phyloP scores from a whole-genome alignment of 768 basidiomycete species.

The Cubamyces lactineus region DNA sequence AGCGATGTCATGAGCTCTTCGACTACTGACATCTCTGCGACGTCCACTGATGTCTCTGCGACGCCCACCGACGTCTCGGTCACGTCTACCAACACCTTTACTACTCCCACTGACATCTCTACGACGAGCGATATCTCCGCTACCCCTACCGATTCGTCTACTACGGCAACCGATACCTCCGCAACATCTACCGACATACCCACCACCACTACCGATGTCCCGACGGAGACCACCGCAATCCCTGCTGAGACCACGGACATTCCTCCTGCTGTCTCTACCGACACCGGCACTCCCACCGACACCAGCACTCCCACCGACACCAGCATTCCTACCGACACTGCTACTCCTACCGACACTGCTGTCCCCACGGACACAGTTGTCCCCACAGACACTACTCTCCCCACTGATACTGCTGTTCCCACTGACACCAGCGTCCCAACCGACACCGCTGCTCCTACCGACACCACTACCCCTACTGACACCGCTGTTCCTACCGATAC shows the following conservation, averaged over 20 bases:
- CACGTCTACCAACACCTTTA: neutral
- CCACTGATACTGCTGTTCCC: neutral
- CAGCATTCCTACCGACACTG: neutral
- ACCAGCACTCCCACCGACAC: neutral
- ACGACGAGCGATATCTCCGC: neutral
- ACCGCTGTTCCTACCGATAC: neutral
- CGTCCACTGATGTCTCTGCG: neutral
- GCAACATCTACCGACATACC: neutral
- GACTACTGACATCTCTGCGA: neutral
- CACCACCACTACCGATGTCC: neutral
- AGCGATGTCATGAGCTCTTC: neutral
- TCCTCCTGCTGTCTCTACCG: neutral
- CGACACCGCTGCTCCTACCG: neutral
- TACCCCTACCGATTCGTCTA: neutral
- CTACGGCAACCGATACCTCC: neutral
- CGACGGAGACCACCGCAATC: neutral
- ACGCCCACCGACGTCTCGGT: neutral
- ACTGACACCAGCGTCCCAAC: neutral
- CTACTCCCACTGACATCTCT: neutral
- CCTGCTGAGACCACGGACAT: neutral
- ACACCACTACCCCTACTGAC: neutral
- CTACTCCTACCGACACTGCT: neutral
- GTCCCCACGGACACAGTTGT: neutral
- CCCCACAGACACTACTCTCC: neutral
- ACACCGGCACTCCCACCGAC: neutral